Percentiles rank a stretch among this genome's conserved stretches.
These are phyloP conservation scores for Dryas drummondii DNA, from an alignment of 306 rosid genomes.

Conservation along the genomic window DNA sequence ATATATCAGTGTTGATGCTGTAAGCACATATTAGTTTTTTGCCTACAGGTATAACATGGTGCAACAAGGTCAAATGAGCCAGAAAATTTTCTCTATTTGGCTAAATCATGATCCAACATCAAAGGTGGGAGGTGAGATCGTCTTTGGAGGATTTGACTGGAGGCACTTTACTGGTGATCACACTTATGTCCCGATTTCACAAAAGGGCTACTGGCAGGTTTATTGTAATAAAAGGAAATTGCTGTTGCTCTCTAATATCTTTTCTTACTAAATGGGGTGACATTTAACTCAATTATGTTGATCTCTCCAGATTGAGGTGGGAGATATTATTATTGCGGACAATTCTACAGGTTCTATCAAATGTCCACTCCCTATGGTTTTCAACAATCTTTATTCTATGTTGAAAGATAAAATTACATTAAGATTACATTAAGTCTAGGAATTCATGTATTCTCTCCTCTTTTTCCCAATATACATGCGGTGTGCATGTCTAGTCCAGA, in stretches of 20 bases:
- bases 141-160: slow-evolving; percentile 64
- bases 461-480: not conserved
- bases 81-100: slow-evolving; percentile 43
- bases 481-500: not conserved
- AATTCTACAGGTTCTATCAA: slow-evolving; percentile 54
- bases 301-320: slow-evolving; percentile 55
- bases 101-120: slow-evolving; percentile 36
- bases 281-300: slow-evolving; percentile 23
- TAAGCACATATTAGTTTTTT: not conserved
- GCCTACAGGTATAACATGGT: slow-evolving; percentile 37
- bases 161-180: slow-evolving; percentile 68
- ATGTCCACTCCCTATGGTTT: slow-evolving; percentile 15
- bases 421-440: not conserved
- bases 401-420: not conserved
- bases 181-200: slow-evolving; percentile 54
- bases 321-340: slow-evolving; percentile 58
- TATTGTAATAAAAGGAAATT: slow-evolving; percentile 11
- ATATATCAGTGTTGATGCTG: not conserved
- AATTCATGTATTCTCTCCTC: not conserved
- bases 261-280: slow-evolving; percentile 23
- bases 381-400: slow-evolving; percentile 8
- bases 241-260: not conserved
- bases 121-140: slow-evolving; percentile 44
- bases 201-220: slow-evolving; percentile 78
- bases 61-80: slow-evolving; percentile 33